Base-by-base conservation (phyloP, 352 stramenopile species). In the Pythium vanterpoolii region DNA sequence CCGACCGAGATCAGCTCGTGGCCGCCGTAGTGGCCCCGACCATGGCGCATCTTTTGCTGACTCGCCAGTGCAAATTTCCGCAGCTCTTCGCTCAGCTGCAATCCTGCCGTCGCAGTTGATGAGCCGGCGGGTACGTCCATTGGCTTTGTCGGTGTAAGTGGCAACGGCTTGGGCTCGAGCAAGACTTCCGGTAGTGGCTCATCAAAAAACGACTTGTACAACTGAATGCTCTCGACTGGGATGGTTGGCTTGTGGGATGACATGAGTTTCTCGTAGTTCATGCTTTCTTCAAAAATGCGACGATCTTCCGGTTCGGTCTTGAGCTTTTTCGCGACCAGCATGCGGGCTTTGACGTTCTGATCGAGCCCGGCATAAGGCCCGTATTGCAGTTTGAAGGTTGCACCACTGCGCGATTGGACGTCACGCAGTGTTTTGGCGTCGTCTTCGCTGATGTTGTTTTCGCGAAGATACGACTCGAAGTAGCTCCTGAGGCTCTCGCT, bases 121-220 rank as follows among this genome's bases (percentile, higher is more conserved):
- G n/a, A n/a, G n/a, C n/a, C n/a, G n/a, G n/a, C n/a, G n/a, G n/a
- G n/a, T n/a, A n/a, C n/a, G n/a, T n/a, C 10, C 0, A 24, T 43
- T 43, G 55, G 53, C 13, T 56, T 13, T 5, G 11, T 6, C 21
- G 34, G 6, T 11, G 40, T 42, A 27, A 13, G 8, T 7, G 38
- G 11, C 5, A 26, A 26, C 24, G 38, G 50, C 19, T 50, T 24
- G 11, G 62, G 49, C 26, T 84, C 87, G 16, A 89, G 84, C 23
- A 72, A 62, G 27, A 88, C 76, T 28, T 71, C 70, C 0, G 83
- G 81, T 18, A 93, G 45, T 14, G 86, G 68, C 24, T 90, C 81
- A 39, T 87, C 76, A 36, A 91, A 93, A 48, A 89, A 93, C 1
- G 79, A 91, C 57, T 89, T 86, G 66, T 93, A 93, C 10, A 93